A percentile compares a stretch with the other conserved stretches of the same genome.
These are phyloP conservation scores for Clarireedia monteithiana DNA, from an alignment of 2,329 filamentous ascomycete species.

Conservation along the genomic window DNA sequence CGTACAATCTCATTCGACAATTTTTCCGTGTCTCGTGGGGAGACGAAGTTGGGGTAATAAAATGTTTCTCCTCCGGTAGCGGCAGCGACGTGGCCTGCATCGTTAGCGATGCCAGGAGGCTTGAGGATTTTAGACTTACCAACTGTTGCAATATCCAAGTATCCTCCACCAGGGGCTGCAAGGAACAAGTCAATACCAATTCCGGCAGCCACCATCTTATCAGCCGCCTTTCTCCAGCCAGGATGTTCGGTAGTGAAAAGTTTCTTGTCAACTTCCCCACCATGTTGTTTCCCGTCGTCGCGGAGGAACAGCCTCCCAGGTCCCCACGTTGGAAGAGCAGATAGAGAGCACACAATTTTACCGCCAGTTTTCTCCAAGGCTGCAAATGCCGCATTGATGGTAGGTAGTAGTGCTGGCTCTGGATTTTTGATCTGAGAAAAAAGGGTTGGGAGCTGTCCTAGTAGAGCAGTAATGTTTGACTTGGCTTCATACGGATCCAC, in stretches of 20 bases:
- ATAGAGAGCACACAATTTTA: constrained; percentile 82
- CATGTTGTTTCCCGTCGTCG: constrained; percentile 79
- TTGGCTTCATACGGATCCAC: constrained; percentile 90
- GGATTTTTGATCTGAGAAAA: constrained; percentile 85
- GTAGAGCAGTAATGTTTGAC: constrained; percentile 78
- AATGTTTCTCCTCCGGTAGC: constrained; percentile 92
- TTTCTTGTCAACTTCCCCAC: constrained; percentile 86
- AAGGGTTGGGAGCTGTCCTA: constrained; percentile 74
- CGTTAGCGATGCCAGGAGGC: constrained; percentile 9
- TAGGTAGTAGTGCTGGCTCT: constrained; percentile 79
- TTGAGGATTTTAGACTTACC: constrained; percentile 41
- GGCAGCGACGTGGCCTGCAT: constrained; percentile 67
- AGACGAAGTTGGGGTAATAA: constrained; percentile 94
- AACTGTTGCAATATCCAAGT: constrained; percentile 88
- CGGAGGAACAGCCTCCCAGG: constrained; percentile 78
- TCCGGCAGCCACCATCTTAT: constrained; percentile 80
- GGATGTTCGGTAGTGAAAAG: constrained; percentile 86
- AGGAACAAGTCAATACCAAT: constrained; percentile 93
- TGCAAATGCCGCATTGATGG: constrained; percentile 74
- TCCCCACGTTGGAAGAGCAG: constrained; percentile 85
- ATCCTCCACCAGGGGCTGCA: constrained; percentile 80
- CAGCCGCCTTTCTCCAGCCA: constrained; percentile 76
- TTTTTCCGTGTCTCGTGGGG: constrained; percentile 76
- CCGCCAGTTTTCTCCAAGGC: constrained; percentile 82
- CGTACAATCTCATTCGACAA: constrained; percentile 80